These are phyloP conservation scores for Fusarium sp. DNA, from an alignment of 2,329 filamentous ascomycete genomes.

Conservation along the genomic window DNA sequence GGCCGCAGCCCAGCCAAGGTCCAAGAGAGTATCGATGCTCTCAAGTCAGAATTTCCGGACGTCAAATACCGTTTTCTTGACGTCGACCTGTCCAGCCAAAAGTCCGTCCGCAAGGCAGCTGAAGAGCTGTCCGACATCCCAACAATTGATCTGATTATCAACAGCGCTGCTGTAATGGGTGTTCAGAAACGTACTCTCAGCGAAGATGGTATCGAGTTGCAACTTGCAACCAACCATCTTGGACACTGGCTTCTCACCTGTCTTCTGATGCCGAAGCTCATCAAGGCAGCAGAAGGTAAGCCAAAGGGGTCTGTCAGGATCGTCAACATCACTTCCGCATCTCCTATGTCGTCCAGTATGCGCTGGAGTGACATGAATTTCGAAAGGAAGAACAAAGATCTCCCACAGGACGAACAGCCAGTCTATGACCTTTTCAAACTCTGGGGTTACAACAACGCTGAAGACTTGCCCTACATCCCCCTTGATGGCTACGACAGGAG, in stretches of 20 bases:
- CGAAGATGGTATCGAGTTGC: conserved; percentile 3
- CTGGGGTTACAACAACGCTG: conserved; percentile 2
- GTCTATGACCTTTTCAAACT: not conserved
- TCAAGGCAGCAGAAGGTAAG: not conserved
- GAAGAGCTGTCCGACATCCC: not conserved
- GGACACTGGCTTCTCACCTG: conserved; percentile 12
- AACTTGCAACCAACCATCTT: conserved; percentile 13
- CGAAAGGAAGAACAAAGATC: conserved; percentile 14
- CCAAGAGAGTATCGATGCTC: not conserved
- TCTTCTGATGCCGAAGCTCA: conserved; percentile 9
- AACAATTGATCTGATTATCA: not conserved
- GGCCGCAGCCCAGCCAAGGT: not conserved
- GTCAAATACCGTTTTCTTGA: conserved; percentile 3
- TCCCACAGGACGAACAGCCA: conserved; percentile 1
- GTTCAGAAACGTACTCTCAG: not conserved
- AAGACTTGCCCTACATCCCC: not conserved
- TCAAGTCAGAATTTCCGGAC: not conserved
- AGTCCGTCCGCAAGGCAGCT: accelerated
- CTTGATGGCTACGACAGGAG: not conserved
- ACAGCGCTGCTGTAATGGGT: conserved; percentile 11
- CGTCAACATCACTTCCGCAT: conserved; percentile 3
- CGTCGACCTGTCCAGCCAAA: not conserved
- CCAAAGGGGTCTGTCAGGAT: conserved; percentile 3
- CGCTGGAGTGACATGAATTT: conserved; percentile 27
- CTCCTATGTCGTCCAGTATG: not conserved